Evolutionary conservation across 208 protist genomes (phyloP).

Genomic region (Sergeia podlipaevii): DNA sequence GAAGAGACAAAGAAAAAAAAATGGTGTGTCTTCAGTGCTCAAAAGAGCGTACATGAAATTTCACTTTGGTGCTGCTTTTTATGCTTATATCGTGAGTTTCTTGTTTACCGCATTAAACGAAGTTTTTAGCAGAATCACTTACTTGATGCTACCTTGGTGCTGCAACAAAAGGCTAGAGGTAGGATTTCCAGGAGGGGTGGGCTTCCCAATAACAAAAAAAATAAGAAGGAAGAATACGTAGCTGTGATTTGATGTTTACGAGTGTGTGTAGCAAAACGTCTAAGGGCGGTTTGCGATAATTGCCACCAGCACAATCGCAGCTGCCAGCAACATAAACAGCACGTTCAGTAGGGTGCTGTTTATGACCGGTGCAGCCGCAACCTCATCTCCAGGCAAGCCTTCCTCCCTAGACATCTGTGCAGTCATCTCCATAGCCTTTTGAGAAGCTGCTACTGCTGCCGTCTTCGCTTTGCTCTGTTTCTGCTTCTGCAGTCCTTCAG

Average conservation of each 20-base stretch:
- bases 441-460: too few species aligned
- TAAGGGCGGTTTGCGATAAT: constrained; percentile 16
- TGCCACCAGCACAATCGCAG: constrained; percentile 9
- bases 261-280: constrained; percentile 1
- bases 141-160: too few species aligned
- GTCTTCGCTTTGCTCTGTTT: background rate
- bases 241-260: background rate
- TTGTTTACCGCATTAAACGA: too few species aligned
- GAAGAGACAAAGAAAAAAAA: background rate
- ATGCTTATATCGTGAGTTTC: too few species aligned
- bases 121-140: too few species aligned
- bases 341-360: constrained; percentile 17
- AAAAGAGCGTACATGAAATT: too few species aligned
- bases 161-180: background rate
- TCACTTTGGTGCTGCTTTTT: too few species aligned
- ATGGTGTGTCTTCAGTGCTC: background rate
- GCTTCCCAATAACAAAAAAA: constrained; percentile 6
- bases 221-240: constrained; percentile 16
- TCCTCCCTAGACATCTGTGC: too few species aligned
- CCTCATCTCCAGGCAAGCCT: constrained; percentile 5
- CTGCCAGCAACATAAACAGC: constrained; percentile 28
- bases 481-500: background rate
- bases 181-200: background rate
- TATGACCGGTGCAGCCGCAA: constrained; percentile 11
- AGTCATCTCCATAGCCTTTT: too few species aligned